Base-by-base conservation (phyloP, 2,329 filamentous ascomycete genomes). In the Phoma sp. region DNA sequence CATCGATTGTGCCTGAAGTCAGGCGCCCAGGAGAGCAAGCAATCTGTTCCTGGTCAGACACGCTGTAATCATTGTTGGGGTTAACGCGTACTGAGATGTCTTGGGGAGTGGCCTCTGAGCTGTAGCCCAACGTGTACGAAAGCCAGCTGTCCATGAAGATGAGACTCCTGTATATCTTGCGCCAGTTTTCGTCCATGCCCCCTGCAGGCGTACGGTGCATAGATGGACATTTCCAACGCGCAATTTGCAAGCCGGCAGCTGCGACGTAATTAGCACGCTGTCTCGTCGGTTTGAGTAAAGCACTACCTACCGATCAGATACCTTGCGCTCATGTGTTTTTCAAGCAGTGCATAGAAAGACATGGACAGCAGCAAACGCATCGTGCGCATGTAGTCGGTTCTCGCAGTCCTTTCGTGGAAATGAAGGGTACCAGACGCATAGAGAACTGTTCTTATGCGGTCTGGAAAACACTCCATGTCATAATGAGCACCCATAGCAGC, bases 121-220 rank as follows among this genome's bases (percentile, higher is more conserved):
- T 55, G 45, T 74, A 76, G 7, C 74, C 74, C 1, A 76, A 53
- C 1, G 73, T 76, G 33, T 73, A 75, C 1, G 72, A 72, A 7
- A 75, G 62, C 74, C 74, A 76, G 18, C 68, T 69, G 53, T 75
- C 74, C 68, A 75, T 72, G 56, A 75, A 76, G 7, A 75, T 68
- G 9, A 75, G 55, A 42, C 71, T 75, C 7, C 72, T 64, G 29
- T 67, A 70, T 11, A 76, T 48, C 33, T 64, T 68, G 15, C 57
- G 64, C 67, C 67, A 70, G 26, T 58, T 61, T 0, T 70, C 63
- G 14, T 57, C 54, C 21, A 23, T 7, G 14, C 33, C 25, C 7
- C 38, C 39, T 34, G n/a, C 17, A 18, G 42, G 17, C 26, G n/a
- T 36, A 7, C 23, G 47, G 7, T 61, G 43, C 15, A 61, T 11